These are phyloP conservation scores for Tetrapisispora iriomotensis DNA, from an alignment of 805 yeast genomes.

Conservation along the genomic window DNA sequence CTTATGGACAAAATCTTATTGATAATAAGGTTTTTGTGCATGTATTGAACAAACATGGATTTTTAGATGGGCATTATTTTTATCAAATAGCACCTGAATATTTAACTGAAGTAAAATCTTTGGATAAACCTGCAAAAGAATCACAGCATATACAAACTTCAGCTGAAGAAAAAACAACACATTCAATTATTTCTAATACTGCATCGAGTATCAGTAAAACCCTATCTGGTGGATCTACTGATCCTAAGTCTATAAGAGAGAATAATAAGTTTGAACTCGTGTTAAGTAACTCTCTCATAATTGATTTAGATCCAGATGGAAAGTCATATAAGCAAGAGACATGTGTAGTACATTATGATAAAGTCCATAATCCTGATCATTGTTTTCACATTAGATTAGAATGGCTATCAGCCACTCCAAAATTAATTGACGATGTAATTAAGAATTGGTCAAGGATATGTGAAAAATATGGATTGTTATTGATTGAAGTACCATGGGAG, in stretches of 20 bases:
- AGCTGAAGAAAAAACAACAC: neutral
- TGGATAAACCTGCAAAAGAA: neutral
- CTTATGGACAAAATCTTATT: slow-evolving; percentile 72
- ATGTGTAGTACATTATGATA: slow-evolving; percentile 77
- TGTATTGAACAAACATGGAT: slow-evolving; percentile 73
- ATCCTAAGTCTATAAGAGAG: neutral
- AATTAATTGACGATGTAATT: slow-evolving; percentile 69
- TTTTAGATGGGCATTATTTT: slow-evolving; percentile 88
- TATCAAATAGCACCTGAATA: slow-evolving; percentile 59
- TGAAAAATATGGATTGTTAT: slow-evolving; percentile 69
- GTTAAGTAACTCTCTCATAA: slow-evolving; percentile 54
- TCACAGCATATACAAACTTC: slow-evolving; percentile 3
- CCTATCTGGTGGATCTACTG: slow-evolving; percentile 6
- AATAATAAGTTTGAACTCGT: slow-evolving; percentile 33
- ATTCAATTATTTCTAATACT: slow-evolving; percentile 3
- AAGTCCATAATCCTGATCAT: slow-evolving; percentile 88
- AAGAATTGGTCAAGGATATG: slow-evolving; percentile 73
- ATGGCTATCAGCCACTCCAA: slow-evolving; percentile 88
- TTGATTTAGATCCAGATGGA: slow-evolving; percentile 65
- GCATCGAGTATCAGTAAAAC: slow-evolving; percentile 7
- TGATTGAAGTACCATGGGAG: slow-evolving; percentile 86
- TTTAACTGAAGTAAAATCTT: slow-evolving; percentile 8
- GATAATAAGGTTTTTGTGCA: slow-evolving; percentile 63
- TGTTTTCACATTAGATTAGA: slow-evolving; percentile 86
- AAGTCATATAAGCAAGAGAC: slow-evolving; percentile 71